Conservation (phyloP, 805 yeast species). For the Candida argentea region DNA sequence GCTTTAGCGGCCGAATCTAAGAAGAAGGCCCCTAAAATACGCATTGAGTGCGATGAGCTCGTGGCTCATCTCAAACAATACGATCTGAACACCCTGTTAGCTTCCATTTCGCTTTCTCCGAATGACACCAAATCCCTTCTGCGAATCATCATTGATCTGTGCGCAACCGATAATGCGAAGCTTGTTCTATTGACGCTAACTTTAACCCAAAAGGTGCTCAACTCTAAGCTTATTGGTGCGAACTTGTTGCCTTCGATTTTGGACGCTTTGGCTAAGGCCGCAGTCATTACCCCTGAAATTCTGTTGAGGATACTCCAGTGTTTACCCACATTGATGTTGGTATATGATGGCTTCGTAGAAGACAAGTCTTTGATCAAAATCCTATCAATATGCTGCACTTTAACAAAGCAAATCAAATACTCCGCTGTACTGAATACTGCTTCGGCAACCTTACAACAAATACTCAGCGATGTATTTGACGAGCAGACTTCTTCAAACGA, state of each 20-base stretch:
- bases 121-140: too few species aligned
- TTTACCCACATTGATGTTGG: slow-evolving; percentile 63
- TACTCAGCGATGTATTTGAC: slow-evolving; percentile 72
- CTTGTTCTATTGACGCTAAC: slow-evolving; percentile 64
- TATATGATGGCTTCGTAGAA: slow-evolving; percentile 44
- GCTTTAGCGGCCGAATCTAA: slow-evolving; percentile 58
- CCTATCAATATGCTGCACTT: slow-evolving; percentile 57
- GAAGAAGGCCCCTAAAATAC: slow-evolving; percentile 61
- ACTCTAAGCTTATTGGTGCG: slow-evolving; percentile 43
- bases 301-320: slow-evolving; percentile 82
- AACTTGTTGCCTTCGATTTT: slow-evolving; percentile 45
- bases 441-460: slow-evolving; percentile 83
- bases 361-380: slow-evolving; percentile 50
- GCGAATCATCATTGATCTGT: slow-evolving; percentile 55
- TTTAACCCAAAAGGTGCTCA: slow-evolving; percentile 53
- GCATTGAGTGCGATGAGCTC: slow-evolving; percentile 29
- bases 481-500: slow-evolving; percentile 1
- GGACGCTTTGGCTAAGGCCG: slow-evolving; percentile 61
- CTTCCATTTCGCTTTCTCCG: too few species aligned
- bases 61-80: slow-evolving; percentile 11
- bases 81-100: too few species aligned
- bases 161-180: slow-evolving; percentile 67
- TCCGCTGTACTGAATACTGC: slow-evolving; percentile 84
- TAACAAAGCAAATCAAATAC: slow-evolving; percentile 59
- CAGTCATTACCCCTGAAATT: slow-evolving; percentile 67